Base-by-base conservation (phyloP, 225 moss, liverwort and hornwort genomes). In the Pseudoscleropodium purum region DNA sequence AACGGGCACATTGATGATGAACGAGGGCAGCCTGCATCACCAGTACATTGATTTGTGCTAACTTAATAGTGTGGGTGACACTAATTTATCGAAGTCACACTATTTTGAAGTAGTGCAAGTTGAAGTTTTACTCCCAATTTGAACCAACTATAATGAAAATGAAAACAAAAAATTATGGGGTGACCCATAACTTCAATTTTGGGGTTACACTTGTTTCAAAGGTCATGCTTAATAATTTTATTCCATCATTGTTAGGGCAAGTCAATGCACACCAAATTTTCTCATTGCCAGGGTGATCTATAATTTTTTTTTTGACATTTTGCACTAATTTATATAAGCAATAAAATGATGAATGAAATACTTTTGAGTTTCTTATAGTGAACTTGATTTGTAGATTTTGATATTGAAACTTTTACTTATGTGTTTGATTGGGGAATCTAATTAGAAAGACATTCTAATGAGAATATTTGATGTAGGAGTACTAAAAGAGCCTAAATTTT, bases 401-500 rank as follows among this genome's bases (percentile, higher is more conserved):
- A 5, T 36, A 54, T 52, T 2, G 0, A 21, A 52, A 34, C 1
- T 52, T 51, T 34, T 4, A 2, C 1, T 4, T 36, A 9, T 24
- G 11, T 34, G 8, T 34, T 5, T 23, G 14, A 36, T 77, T 34
- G 34, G 33, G 0, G 5, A 34, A 21, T 12, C 8, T 7, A 1
- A 51, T 51, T 0, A 18, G 1, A 31, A 12, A 49, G 8, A 11
- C 25, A 39, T 4, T 4, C 8, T 25, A 26, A 72, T 41, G 41
- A 26, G 9, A 72, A 1, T 26, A 41, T 72, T 41, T 15, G 3
- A 2, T 41, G 41, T 43, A 39, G 19, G 41, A 15, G 41, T 41
- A 1, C 9, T 41, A 4, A 5, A 73, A 73, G 43, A 0, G 0
- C 3, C 2, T 0, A 16, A 2, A 15, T 41, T 41, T 72, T 15